A percentile compares a stretch with the other conserved stretches of the same genome.
Evolutionary conservation across 306 rosid genomes (phyloP).

Genomic region (Echinosophora koreensis): DNA sequence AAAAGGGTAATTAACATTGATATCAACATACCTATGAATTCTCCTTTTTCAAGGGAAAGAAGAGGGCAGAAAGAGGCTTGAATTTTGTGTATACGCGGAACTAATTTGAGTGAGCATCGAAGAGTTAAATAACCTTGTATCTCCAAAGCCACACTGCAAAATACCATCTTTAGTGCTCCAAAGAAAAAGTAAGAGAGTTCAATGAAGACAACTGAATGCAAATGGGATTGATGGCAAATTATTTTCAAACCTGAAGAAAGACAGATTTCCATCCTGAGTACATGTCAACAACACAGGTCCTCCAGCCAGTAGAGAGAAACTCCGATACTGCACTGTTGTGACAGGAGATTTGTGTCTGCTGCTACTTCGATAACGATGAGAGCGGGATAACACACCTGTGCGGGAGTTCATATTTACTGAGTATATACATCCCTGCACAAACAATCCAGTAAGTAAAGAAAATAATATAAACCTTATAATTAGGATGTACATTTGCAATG

Average conservation of each 20-base stretch:
- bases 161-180: conserved; percentile 44
- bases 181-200: conserved; percentile 32
- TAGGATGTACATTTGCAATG: conserved; percentile 32
- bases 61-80: conserved; percentile 95
- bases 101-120: conserved; percentile 90
- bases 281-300: conserved; percentile 94
- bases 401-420: conserved; percentile 88
- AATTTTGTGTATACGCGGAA: conserved; percentile 85
- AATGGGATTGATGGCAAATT: conserved; percentile 28
- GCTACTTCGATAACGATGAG: conserved; percentile 81
- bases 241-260: conserved; percentile 87
- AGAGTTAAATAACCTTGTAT: conserved; percentile 93
- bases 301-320: conserved; percentile 90
- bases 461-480: conserved; percentile 36
- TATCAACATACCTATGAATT: conserved; percentile 72
- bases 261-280: conserved; percentile 87
- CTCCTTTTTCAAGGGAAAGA: conserved; percentile 98
- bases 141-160: conserved; percentile 84
- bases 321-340: conserved; percentile 86
- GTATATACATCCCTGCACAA: conserved; percentile 83
- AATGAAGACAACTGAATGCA: conserved; percentile 40
- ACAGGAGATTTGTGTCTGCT: conserved; percentile 80
- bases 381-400: conserved; percentile 86
- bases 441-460: conserved; percentile 49
- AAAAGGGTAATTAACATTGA: not conserved